Evolutionary conservation across 306 rosid genomes (phyloP).

Genomic region (Hippophae tibetana): DNA sequence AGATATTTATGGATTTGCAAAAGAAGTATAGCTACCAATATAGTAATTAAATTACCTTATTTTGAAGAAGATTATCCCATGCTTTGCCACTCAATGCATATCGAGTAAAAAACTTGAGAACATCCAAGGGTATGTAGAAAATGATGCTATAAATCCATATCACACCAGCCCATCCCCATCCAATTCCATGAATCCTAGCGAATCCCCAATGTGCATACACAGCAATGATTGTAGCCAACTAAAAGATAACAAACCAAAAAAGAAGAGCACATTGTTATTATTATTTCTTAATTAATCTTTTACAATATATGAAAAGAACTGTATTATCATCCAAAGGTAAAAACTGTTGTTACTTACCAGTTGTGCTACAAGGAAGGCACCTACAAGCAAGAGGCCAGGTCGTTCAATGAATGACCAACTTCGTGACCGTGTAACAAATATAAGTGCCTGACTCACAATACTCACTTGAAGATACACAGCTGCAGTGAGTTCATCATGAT

Average conservation of each 20-base stretch:
- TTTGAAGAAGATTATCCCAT: conserved; percentile 60
- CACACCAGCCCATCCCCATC: conserved; percentile 95
- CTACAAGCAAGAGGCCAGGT: conserved; percentile 53
- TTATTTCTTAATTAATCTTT: background rate
- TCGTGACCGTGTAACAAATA: conserved; percentile 79
- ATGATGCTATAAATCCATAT: conserved; percentile 73
- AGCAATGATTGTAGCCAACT: conserved; percentile 70
- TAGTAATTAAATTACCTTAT: conserved; percentile 30
- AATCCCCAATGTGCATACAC: conserved; percentile 75
- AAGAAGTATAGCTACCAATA: background rate
- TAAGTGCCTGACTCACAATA: conserved; percentile 82
- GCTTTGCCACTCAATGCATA: conserved; percentile 79
- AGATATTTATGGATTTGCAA: background rate
- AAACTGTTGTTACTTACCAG: conserved; percentile 35
- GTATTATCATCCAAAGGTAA: background rate
- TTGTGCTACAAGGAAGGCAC: conserved; percentile 63
- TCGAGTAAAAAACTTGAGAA: conserved; percentile 56
- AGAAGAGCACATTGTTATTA: background rate
- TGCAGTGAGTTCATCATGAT: conserved; percentile 46
- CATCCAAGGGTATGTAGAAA: conserved; percentile 62
- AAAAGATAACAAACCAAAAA: background rate
- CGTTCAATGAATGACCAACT: conserved; percentile 83
- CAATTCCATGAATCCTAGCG: conserved; percentile 59
- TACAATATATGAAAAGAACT: background rate
- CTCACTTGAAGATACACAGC: conserved; percentile 93